A percentile compares a stretch with the other conserved stretches of the same genome.
Evolutionary conservation across 1,284 basidiomycete species (phyloP).

Genomic region (Puccinia horiana): DNA sequence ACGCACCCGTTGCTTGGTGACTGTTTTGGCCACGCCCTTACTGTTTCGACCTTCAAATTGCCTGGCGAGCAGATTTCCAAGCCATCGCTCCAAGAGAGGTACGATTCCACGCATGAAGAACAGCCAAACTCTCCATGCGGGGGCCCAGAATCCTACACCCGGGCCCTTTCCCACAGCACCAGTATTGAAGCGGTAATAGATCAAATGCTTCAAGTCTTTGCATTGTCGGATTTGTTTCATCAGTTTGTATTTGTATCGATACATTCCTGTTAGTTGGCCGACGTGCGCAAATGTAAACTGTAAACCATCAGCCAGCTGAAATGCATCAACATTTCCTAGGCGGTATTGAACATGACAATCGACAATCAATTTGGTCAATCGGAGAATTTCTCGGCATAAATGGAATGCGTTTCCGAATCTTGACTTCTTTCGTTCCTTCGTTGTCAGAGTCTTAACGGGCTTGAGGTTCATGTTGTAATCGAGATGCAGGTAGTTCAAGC

Average conservation of each 20-base stretch:
- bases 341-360: conserved; percentile 99
- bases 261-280: conserved; percentile 97
- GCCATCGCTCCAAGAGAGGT: conserved; percentile 93
- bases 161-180: conserved; percentile 99
- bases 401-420: conserved; percentile 99
- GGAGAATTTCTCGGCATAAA: conserved; percentile 92
- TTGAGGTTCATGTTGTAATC: conserved; percentile 67
- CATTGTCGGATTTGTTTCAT: conserved; percentile 99
- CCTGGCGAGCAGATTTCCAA: conserved; percentile 94
- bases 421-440: conserved; percentile 99
- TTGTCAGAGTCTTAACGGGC: conserved; percentile 97
- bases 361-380: conserved; percentile 96
- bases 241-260: conserved; percentile 97
- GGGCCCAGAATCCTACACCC: conserved; percentile 99
- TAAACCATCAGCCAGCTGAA: conserved; percentile 96
- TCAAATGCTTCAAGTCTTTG: conserved; percentile 97
- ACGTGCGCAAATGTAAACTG: conserved; percentile 98
- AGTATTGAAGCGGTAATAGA: conserved; percentile 98
- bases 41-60: conserved; percentile 97
- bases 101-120: conserved; percentile 99
- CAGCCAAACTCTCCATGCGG: conserved; percentile 98
- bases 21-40: conserved; percentile 75
- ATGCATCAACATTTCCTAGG: conserved; percentile 96
- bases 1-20: conserved; percentile 95
- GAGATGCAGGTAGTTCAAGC: conserved; percentile 89